Evolutionary conservation across 1,139 yeast species (phyloP), one percentile per base, ranked within the genome.

Genomic region (Diutina neorugosa): DNA sequence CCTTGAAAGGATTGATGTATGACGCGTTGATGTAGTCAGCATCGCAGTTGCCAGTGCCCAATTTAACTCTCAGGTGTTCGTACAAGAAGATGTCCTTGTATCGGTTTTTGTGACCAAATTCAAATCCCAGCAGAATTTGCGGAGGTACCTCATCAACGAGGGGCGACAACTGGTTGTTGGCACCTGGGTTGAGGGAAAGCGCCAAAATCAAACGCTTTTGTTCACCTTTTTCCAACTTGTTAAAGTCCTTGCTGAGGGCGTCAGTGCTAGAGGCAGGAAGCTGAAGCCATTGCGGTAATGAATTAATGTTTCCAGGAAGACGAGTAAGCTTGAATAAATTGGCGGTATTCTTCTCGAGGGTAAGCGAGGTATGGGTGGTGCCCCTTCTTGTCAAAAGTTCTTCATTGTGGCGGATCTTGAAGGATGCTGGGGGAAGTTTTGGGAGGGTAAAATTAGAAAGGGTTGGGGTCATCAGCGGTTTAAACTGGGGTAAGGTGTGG

Each of bases 81-180:
- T 80, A 88, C n/a, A 94, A 84, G 60, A 86, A 76, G 52, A 88
- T 85, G 63, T 88, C 90, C 57, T 86, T 82, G 68, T 88, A 88
- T 55, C 96, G 68, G 65, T 88, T 88, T 64, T 87, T 82, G 58
- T 75, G 72, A 16, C 95, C 94, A 55, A 77, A 76, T 64, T 87
- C 95, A 53, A 87, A 79, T 2, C 95, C 96, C 53, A 81, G 79
- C 1, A 86, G 83, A 31, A 83, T 70, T 20, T 51, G 47, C 3
- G 61, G 62, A 6, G 55, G 53, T 6, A 42, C 20, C 27, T 59
- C 61, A 1, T 34, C 50, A 9, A 27, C 21, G 11, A 46, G 19
- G 3, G 50, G 50, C n/a, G 41, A 27, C 23, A 46, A 46, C 12
- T 46, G 50, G 50, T n/a, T 8, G 19, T 46, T 16, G 14, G 27